phyloP scores from a whole-genome alignment of 2,329 filamentous ascomycete genomes.

The Aspergillus glaucus region DNA sequence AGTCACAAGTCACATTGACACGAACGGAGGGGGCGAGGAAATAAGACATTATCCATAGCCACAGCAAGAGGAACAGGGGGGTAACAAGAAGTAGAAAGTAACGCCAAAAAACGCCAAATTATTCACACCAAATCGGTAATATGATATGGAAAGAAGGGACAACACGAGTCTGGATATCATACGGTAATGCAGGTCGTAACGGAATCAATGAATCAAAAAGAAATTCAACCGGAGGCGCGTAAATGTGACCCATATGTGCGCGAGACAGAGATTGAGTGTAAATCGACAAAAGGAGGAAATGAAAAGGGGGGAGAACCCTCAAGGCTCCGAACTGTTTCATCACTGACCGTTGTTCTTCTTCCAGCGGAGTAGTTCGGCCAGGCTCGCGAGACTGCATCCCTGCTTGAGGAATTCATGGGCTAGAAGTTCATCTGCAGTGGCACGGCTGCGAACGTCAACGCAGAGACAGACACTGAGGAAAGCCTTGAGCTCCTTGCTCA shows the following conservation, averaged over 20 bases:
- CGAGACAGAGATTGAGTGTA: constrained; percentile 17
- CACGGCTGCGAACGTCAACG: constrained; percentile 90
- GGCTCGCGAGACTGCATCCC: constrained; percentile 73
- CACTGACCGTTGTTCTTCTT: constrained; percentile 40
- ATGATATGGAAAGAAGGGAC: constrained; percentile 7
- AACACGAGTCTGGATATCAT: constrained; percentile 21
- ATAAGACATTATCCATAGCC: constrained; percentile 10
- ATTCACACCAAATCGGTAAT: constrained; percentile 25
- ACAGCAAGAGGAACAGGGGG: constrained; percentile 5
- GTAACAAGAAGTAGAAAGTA: constrained; percentile 6
- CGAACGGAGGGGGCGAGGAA: constrained; percentile 1
- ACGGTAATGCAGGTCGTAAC: constrained; percentile 20
- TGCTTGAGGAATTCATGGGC: constrained; percentile 91
- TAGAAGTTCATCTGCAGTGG: constrained; percentile 82
- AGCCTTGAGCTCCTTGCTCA: constrained; percentile 95
- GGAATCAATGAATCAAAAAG: constrained; percentile 5
- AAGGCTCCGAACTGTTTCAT: constrained; percentile 2
- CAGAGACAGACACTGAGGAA: constrained; percentile 95
- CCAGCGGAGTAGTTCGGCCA: constrained; percentile 79
- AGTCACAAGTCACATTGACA: constrained; percentile 2
- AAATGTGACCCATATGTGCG: constrained; percentile 28
- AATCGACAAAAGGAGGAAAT: constrained; percentile 13
- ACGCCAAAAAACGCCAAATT: constrained; percentile 24
- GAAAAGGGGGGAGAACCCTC: constrained; percentile 5
- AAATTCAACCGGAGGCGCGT: constrained; percentile 19